Evolutionary conservation across 495 filamentous ascomycete species (phyloP).

Genomic region (Hypoxylon crocopeplum): DNA sequence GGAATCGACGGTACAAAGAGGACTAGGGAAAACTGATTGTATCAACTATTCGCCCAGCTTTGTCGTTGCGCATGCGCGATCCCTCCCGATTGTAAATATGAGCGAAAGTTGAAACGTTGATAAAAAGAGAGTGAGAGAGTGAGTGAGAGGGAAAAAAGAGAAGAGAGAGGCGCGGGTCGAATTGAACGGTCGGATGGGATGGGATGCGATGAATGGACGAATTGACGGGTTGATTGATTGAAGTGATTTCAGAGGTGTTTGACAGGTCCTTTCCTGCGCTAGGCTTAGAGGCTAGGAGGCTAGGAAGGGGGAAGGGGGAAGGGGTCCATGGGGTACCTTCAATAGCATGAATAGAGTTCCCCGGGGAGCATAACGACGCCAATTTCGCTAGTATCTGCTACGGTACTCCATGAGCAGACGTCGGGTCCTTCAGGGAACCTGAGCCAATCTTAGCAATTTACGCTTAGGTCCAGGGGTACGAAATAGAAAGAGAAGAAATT

Average conservation of each 20-base stretch:
- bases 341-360: conserved; percentile 35
- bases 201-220: conserved; percentile 37
- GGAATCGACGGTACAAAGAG: conserved; percentile 26
- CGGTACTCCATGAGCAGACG: conserved; percentile 24
- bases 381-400: conserved; percentile 36
- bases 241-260: conserved; percentile 40
- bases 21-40: conserved; percentile 6
- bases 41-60: conserved; percentile 21
- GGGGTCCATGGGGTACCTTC: too few relatives aligned
- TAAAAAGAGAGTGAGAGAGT: conserved; percentile 16
- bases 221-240: conserved; percentile 34
- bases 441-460: conserved; percentile 39
- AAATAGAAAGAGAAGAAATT: conserved; percentile 25
- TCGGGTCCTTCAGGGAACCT: conserved; percentile 27
- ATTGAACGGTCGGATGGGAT: conserved; percentile 37
- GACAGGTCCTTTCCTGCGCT: conserved; percentile 24
- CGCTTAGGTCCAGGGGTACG: conserved; percentile 28
- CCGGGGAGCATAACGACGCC: conserved; percentile 30
- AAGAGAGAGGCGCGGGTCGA: conserved; percentile 25
- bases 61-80: conserved; percentile 10
- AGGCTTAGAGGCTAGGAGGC: conserved; percentile 6
- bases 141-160: conserved; percentile 10
- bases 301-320: too few relatives aligned
- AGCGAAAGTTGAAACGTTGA: conserved; percentile 22
- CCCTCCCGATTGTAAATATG: conserved; percentile 22